Evolutionary conservation across 1,139 yeast species (phyloP).

Genomic region (Diutina sp.): DNA sequence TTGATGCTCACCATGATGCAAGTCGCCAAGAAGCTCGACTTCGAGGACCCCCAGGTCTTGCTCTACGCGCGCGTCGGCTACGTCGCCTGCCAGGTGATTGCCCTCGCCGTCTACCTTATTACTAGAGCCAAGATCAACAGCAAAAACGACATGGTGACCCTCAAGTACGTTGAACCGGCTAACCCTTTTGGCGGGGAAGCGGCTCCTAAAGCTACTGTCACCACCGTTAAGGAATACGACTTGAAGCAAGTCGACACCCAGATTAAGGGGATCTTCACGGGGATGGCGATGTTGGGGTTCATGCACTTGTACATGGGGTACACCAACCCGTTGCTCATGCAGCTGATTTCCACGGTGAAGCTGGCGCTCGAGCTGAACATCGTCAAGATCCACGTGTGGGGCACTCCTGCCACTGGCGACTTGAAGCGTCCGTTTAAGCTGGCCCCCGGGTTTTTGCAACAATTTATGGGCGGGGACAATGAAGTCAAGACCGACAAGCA

Average conservation of each 20-base stretch:
- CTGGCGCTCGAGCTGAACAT: conserved; percentile 83
- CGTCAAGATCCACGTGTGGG: conserved; percentile 83
- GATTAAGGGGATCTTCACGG: conserved; percentile 74
- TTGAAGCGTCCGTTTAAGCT: conserved; percentile 96
- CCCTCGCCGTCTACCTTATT: conserved; percentile 54
- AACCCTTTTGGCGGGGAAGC: conserved; percentile 67
- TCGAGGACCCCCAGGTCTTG: conserved; percentile 71
- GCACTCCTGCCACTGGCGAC: conserved; percentile 77
- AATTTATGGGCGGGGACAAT: conserved; percentile 43
- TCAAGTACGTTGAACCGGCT: conserved; percentile 85
- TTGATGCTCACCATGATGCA: conserved; percentile 98
- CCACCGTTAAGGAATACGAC: conserved; percentile 93
- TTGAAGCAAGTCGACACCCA: conserved; percentile 70
- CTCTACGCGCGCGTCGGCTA: conserved; percentile 71
- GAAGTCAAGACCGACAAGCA: conserved; percentile 73
- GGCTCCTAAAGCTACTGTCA: conserved; percentile 64
- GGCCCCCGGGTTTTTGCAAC: conserved; percentile 65
- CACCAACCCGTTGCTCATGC: conserved; percentile 95
- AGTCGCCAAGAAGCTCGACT: conserved; percentile 77
- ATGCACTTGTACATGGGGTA: conserved; percentile 97
- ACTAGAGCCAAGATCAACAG: conserved; percentile 48
- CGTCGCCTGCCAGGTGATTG: conserved; percentile 49
- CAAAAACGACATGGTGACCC: conserved; percentile 84
- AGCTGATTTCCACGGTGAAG: conserved; percentile 82
- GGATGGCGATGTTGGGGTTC: conserved; percentile 96